Percentiles rank a stretch among this genome's conserved stretches.
These are phyloP conservation scores for Lupinus albus DNA, from an alignment of 306 rosid genomes.

Conservation along the genomic window DNA sequence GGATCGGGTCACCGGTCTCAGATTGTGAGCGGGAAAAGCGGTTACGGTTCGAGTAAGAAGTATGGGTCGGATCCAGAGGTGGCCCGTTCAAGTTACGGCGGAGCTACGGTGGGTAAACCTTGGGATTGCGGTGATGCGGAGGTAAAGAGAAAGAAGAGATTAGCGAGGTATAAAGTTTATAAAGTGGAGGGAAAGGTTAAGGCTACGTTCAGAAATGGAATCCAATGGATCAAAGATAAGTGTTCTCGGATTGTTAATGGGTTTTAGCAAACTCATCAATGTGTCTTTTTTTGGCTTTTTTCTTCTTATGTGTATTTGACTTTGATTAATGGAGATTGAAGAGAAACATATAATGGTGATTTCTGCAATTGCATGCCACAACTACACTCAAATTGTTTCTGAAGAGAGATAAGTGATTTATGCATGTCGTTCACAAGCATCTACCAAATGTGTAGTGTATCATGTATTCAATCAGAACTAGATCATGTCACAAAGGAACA, in stretches of 20 bases:
- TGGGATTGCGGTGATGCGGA: slow-evolving; percentile 65
- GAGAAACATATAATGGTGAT: too few relatives aligned
- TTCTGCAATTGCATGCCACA: too few relatives aligned
- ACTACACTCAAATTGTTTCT: not conserved
- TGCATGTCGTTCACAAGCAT: too few relatives aligned
- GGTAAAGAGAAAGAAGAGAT: slow-evolving; percentile 69
- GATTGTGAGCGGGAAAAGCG: slow-evolving; percentile 70
- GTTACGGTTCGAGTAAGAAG: slow-evolving; percentile 42
- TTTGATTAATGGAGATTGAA: not conserved
- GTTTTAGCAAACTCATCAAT: slow-evolving; percentile 27
- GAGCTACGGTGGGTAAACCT: slow-evolving; percentile 43
- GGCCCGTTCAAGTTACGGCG: slow-evolving; percentile 42
- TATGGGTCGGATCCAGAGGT: slow-evolving; percentile 15
- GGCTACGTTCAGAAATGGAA: slow-evolving; percentile 57
- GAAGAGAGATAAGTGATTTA: too few relatives aligned
- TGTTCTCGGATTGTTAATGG: slow-evolving; percentile 77
- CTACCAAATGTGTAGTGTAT: too few relatives aligned
- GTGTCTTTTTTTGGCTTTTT: not conserved
- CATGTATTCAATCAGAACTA: too few relatives aligned
- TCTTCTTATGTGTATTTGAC: not conserved
- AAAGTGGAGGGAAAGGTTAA: slow-evolving; percentile 71
- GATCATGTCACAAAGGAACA: too few relatives aligned
- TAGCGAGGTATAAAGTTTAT: slow-evolving; percentile 70
- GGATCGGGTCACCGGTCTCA: slow-evolving; percentile 49
- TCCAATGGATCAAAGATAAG: slow-evolving; percentile 73